Evolutionary conservation across 306 rosid genomes (phyloP), one percentile per base, ranked within the genome.

Genomic region (Cucurbita moschata): DNA sequence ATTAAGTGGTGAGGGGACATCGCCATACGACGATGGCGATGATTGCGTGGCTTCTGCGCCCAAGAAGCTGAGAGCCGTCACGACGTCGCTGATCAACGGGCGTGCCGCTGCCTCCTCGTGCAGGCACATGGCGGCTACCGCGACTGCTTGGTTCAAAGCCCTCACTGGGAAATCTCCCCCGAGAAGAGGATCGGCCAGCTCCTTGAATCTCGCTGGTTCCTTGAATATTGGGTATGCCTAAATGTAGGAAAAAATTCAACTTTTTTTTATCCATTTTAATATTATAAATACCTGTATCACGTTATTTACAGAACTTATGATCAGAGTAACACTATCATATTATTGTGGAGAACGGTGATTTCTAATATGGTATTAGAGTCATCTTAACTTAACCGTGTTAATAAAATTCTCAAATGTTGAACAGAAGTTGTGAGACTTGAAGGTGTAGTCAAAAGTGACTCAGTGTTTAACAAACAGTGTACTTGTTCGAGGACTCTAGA

Each of bases 41-140:
- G 43, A 60, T 0, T 35, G 66, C 2, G 6, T 60, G 43, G 82
- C 84, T 23, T 5, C 15, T 39, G 75, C 75, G 6, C 96, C 96
- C 10, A 94, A 87, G 75, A 87, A 84, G 63, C 92, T 86, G 10
- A 94, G 95, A 57, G 98, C 98, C 1, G 91, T 91, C 26, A 94
- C 98, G 1, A 90, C 95, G 53, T 94, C 97, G 21, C 95, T 87
- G 23, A 94, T 89, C 63, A 85, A 72, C 0, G 97, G 97, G 3
- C 98, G 87, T 43, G 75, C 95, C 0, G 86, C 57, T 10, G 96
- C 88, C 61, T 94, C 98, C 72, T 90, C 98, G 1, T 87, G 84
- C 5, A 94, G 86, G 79, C 98, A 90, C 98, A 94, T 94, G 35
- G 98, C 97, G 50, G 98, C 97, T 8, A 94, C 87, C 7, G 98